These are phyloP conservation scores for Coleophoma cylindrospora DNA, from an alignment of 2,329 filamentous ascomycete species.

Conservation along the genomic window DNA sequence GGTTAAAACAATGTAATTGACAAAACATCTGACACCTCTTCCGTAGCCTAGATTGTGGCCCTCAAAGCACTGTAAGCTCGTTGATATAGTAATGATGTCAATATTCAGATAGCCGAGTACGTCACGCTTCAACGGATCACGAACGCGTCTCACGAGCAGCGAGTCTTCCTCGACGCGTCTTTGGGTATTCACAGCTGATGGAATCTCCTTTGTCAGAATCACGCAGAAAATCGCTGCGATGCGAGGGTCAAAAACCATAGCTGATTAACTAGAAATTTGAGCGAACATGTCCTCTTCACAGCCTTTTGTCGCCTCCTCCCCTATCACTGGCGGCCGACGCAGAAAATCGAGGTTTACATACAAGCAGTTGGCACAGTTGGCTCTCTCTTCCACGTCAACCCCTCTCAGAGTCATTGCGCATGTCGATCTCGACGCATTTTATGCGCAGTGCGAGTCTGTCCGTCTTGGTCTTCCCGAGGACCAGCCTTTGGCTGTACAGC, in stretches of 20 bases:
- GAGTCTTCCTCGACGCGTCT: neutral
- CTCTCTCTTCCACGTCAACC: conserved; percentile 63
- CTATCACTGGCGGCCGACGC: conserved; percentile 26
- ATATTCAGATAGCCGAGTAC: conserved; percentile 1
- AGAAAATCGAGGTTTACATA: conserved; percentile 73
- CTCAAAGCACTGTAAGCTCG: too few species aligned
- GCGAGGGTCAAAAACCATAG: too few species aligned
- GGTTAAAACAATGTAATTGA: too few species aligned
- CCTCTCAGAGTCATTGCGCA: conserved; percentile 86
- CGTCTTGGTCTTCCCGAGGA: conserved; percentile 70
- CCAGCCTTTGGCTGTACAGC: conserved; percentile 84
- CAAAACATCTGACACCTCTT: too few species aligned
- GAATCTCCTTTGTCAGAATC: too few species aligned
- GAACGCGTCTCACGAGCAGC: neutral
- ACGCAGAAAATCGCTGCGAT: too few species aligned
- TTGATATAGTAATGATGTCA: conserved; percentile 3
- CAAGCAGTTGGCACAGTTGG: conserved; percentile 73
- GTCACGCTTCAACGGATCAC: neutral
- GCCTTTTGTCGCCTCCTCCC: conserved; percentile 39
- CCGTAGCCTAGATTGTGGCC: too few species aligned
- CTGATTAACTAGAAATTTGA: neutral
- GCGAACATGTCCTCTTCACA: conserved; percentile 40
- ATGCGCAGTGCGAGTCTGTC: conserved; percentile 93
- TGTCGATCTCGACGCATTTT: conserved; percentile 95
- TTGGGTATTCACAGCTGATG: too few species aligned